These are phyloP conservation scores for Debaryomycetaceae sp. DNA, from an alignment of 1,139 yeast genomes.

Conservation along the genomic window DNA sequence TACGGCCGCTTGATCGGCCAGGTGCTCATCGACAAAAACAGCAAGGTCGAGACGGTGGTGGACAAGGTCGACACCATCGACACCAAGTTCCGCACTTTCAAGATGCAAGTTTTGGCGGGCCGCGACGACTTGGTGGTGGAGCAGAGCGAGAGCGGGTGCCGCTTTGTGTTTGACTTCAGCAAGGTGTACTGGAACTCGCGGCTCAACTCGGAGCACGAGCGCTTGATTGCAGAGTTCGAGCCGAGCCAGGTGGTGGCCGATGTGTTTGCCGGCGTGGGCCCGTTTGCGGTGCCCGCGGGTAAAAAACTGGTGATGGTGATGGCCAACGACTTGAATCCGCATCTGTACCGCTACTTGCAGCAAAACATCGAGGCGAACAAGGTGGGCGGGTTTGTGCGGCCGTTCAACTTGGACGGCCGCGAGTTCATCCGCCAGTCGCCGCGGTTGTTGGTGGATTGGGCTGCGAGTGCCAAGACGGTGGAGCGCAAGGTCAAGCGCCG, in stretches of 20 bases:
- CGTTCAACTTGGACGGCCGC: slow-evolving; percentile 78
- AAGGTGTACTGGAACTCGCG: slow-evolving; percentile 98
- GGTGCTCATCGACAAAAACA: slow-evolving; percentile 83
- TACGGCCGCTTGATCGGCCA: slow-evolving; percentile 81
- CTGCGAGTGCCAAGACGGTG: slow-evolving; percentile 18
- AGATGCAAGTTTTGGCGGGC: slow-evolving; percentile 93
- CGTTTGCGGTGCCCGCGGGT: slow-evolving; percentile 95
- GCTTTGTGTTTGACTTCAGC: slow-evolving; percentile 81
- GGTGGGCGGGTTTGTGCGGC: slow-evolving; percentile 52
- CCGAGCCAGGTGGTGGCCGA: slow-evolving; percentile 78
- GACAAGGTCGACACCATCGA: slow-evolving; percentile 87
- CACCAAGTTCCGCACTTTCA: slow-evolving; percentile 84
- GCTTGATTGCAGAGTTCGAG: slow-evolving; percentile 61
- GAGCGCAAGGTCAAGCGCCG: slow-evolving; percentile 27
- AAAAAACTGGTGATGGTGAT: slow-evolving; percentile 73
- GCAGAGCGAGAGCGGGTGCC: slow-evolving; percentile 85
- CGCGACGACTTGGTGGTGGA: slow-evolving; percentile 68
- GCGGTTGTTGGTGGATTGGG: slow-evolving; percentile 40
- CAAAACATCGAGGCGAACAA: slow-evolving; percentile 66
- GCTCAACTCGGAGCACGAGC: slow-evolving; percentile 86
- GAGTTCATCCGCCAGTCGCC: slow-evolving; percentile 68
- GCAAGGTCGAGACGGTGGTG: slow-evolving; percentile 81
- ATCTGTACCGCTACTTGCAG: slow-evolving; percentile 65
- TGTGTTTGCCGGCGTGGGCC: slow-evolving; percentile 99
- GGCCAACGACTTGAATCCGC: slow-evolving; percentile 94